Percentiles rank a stretch among this genome's conserved stretches.
phyloP scores from a whole-genome alignment of 208 protist genomes.

The Leishmania gerbilli region DNA sequence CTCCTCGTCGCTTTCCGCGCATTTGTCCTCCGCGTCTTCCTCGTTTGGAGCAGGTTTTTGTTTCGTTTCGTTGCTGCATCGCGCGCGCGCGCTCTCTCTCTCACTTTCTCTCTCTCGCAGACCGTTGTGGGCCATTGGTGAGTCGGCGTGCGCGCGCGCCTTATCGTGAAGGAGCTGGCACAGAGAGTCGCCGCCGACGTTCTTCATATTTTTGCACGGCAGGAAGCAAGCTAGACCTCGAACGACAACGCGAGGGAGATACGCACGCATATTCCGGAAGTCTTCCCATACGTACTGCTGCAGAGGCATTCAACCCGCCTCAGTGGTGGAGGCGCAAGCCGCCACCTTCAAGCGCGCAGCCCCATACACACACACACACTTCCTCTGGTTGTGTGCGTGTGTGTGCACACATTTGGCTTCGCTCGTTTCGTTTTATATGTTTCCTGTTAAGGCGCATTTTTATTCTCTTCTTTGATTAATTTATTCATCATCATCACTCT shows the following conservation, averaged over 20 bases:
- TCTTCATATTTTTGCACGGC: neutral
- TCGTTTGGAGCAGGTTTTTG: neutral
- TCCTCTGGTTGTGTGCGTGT: neutral
- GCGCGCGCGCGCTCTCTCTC: neutral
- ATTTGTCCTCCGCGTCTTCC: neutral
- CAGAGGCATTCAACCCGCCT: neutral
- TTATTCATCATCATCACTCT: neutral
- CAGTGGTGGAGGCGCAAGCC: neutral
- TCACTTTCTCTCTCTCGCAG: neutral
- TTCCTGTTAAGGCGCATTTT: neutral
- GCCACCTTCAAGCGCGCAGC: no score
- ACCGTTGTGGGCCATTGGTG: neutral
- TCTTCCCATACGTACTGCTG: neutral
- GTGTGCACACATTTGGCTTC: neutral
- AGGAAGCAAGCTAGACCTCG: neutral
- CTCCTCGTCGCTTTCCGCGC: neutral
- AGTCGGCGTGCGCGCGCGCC: neutral
- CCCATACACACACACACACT: no score
- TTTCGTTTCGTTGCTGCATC: neutral
- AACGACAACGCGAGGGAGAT: neutral
- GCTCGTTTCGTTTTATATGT: neutral
- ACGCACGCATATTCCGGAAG: neutral
- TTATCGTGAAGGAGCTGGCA: neutral
- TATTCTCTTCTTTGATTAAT: neutral
- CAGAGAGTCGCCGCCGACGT: neutral